Conservation (phyloP, 2,329 filamentous ascomycete species). For the Paradendryphiella salina region DNA sequence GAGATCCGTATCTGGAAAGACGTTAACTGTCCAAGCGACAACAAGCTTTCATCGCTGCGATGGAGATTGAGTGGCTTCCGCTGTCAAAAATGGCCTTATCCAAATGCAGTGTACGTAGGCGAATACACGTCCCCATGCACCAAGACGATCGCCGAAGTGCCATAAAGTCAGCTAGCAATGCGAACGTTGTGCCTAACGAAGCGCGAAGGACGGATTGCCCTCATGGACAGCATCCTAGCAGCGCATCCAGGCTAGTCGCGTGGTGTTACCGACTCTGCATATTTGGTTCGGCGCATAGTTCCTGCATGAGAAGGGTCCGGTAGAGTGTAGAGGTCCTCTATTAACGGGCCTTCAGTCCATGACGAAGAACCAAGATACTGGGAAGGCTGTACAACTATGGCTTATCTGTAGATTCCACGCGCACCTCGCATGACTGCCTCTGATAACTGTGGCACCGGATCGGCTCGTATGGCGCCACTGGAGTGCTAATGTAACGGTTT, state of each 20-base stretch:
- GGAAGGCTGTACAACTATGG: constrained; percentile 24
- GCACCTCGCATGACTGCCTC: constrained; percentile 36
- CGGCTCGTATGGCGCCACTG: constrained; percentile 26
- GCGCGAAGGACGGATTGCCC: constrained; percentile 1
- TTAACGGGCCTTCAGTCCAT: constrained; percentile 6
- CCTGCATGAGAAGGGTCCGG: constrained; percentile 25
- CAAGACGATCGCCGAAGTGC: constrained; percentile 4
- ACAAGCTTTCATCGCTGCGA: constrained; percentile 5
- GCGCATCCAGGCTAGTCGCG: constrained; percentile 10
- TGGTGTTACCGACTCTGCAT: constrained; percentile 18
- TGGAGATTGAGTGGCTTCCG: constrained; percentile 5
- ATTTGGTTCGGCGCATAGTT: constrained; percentile 35
- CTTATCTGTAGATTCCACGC: constrained; percentile 30
- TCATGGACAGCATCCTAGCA: constrained; percentile 1
- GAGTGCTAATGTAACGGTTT: constrained; percentile 25
- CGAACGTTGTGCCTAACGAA: constrained; percentile 1
- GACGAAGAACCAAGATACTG: constrained; percentile 16
- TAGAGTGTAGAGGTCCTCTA: background rate
- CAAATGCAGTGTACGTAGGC: constrained; percentile 4
- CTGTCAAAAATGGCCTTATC: constrained; percentile 11
- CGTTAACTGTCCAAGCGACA: constrained; percentile 1
- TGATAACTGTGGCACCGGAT: constrained; percentile 43
- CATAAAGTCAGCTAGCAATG: constrained; percentile 2
- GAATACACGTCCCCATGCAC: background rate
- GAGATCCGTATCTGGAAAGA: background rate